Evolutionary conservation across 352 stramenopile species (phyloP).

Genomic region (Phytophthora brassicae): DNA sequence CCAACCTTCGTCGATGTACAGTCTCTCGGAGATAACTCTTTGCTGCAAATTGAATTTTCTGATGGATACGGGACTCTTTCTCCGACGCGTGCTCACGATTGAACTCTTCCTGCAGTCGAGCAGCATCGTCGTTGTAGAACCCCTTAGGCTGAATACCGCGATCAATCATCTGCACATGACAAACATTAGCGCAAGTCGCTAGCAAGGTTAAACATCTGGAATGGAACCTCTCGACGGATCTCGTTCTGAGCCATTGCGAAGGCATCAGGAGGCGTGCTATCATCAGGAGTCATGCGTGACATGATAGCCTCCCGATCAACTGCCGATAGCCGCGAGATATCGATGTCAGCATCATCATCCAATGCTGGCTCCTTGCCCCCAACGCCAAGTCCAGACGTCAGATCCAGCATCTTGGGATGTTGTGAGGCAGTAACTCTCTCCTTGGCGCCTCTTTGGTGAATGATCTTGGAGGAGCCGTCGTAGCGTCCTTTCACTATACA

Average conservation of each 20-base stretch:
- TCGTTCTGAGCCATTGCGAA: conserved; percentile 81
- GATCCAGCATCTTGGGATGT: conserved; percentile 33
- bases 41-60: conserved; percentile 70
- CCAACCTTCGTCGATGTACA: conserved; percentile 64
- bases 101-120: conserved; percentile 79
- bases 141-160: conserved; percentile 82
- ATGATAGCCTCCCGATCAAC: conserved; percentile 74
- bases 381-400: conserved; percentile 40
- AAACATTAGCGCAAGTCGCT: background rate
- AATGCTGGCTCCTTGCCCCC: conserved; percentile 45
- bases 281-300: conserved; percentile 62
- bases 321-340: conserved; percentile 56
- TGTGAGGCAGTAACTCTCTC: background rate
- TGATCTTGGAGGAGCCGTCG: background rate
- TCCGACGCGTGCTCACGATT: conserved; percentile 72
- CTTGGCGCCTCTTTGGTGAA: conserved; percentile 1
- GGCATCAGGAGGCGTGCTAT: conserved; percentile 63
- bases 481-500: conserved; percentile 19
- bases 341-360: conserved; percentile 74
- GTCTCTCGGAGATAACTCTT: conserved; percentile 78
- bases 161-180: conserved; percentile 66
- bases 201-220: background rate
- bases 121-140: conserved; percentile 85
- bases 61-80: conserved; percentile 58
- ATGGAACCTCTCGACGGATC: conserved; percentile 72